Base-by-base conservation (phyloP, 805 yeast genomes). In the Pichia thaimueangensis region DNA sequence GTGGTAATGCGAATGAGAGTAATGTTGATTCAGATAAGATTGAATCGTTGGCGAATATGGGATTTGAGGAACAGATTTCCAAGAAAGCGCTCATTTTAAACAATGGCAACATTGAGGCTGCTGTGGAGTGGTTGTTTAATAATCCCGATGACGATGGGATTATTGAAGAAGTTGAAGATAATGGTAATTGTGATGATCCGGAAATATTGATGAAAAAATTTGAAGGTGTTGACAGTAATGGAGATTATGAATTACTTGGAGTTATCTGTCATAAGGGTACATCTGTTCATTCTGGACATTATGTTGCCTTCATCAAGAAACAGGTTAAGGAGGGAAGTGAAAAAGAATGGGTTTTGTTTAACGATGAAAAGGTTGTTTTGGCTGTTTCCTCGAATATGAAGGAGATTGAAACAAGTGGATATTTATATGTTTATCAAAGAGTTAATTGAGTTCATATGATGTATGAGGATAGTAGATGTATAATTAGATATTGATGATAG, bases 221-320 rank as follows among this genome's bases (percentile, higher is more conserved):
- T 11, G 47, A 47, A 20, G 25, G 20, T 6, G 11, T 6, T 5
- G 23, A 25, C 15, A 9, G 12, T 3, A 35, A 21, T 30, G 25
- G 30, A 6, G 35, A 30, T 5, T 87, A 81, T 55, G 47, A 53
- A 4, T 60, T 89, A 37, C 68, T 71, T 34, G 82, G 83, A 0
- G 81, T 85, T 5, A 69, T 89, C 13, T 87, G 96, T 58, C 97
- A 88, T 60, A 89, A 88, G 59, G 97, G 97, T 7, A 70, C 78
- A 2, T 82, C 95, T 11, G 82, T 86, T 1, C 96, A 89, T 51
- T 85, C 95, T 0, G 96, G 96, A 1, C 97, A 88, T 59, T 88
- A 88, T 60, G 96, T 89, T 31, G 85, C 81, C 1, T 88, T 83
- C 54, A 67, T 85, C 25, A 73, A 69, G 43, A 74, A 76, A 45